phyloP scores from a whole-genome alignment of 352 stramenopile species.

The Pythium coloratum region DNA sequence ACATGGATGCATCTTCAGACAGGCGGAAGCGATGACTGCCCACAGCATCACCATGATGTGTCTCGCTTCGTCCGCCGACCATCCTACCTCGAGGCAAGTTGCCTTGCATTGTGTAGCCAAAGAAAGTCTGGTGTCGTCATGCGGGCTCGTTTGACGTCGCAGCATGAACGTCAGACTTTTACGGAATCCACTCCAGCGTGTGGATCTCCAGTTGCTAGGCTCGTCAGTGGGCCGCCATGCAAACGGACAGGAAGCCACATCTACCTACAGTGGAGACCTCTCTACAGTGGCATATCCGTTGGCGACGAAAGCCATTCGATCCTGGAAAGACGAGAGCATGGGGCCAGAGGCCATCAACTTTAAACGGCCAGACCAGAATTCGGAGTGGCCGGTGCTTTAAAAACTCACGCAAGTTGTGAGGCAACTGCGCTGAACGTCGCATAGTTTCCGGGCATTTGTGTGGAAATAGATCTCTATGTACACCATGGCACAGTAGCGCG shows the following conservation, averaged over 20 bases:
- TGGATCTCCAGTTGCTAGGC: constrained; percentile 2
- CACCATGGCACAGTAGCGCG: background rate
- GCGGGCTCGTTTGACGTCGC: background rate
- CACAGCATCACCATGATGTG: background rate
- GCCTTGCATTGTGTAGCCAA: background rate
- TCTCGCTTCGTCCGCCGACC: background rate
- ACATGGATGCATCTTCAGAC: background rate
- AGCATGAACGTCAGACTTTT: background rate
- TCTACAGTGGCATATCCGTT: background rate
- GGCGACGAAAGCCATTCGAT: background rate
- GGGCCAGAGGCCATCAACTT: background rate
- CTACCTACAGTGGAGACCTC: background rate
- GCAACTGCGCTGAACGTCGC: background rate
- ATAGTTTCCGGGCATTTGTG: background rate
- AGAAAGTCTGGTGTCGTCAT: constrained; percentile 4
- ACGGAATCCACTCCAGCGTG: background rate
- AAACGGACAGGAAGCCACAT: background rate
- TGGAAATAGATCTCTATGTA: background rate
- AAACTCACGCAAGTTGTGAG: background rate
- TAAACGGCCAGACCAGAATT: background rate
- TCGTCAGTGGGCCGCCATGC: background rate
- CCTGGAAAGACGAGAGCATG: background rate
- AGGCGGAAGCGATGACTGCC: background rate
- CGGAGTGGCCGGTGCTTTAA: background rate
- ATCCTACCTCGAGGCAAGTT: background rate